Conservation (phyloP, 805 yeast genomes). For the Yarrowia sp. region DNA sequence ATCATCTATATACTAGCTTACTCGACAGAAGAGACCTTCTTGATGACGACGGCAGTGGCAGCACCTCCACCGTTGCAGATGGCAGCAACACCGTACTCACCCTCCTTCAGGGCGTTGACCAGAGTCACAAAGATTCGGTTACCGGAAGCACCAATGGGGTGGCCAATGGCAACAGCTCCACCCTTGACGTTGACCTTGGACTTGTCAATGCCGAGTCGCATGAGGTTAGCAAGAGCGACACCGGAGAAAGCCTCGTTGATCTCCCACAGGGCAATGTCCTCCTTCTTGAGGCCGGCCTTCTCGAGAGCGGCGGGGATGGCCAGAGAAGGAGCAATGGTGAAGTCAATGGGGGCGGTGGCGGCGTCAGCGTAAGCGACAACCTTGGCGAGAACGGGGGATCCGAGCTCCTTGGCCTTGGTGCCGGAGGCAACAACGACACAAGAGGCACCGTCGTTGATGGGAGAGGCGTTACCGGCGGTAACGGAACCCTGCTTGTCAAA, state of each 20-base stretch:
- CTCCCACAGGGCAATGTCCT: conserved; percentile 79
- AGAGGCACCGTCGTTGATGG: conserved; percentile 94
- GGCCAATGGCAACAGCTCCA: conserved; percentile 95
- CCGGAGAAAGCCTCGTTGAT: conserved; percentile 96
- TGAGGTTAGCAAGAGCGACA: conserved; percentile 82
- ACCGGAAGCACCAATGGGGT: conserved; percentile 95
- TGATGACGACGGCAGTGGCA: conserved; percentile 86
- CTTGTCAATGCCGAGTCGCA: conserved; percentile 59
- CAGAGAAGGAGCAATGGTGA: conserved; percentile 90
- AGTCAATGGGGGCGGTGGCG: conserved; percentile 85
- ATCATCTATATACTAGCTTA: conserved; percentile 2
- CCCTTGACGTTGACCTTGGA: conserved; percentile 83
- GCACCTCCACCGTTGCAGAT: conserved; percentile 99
- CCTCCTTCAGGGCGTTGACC: conserved; percentile 49
- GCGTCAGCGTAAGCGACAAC: conserved; percentile 94
- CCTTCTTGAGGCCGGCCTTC: conserved; percentile 63
- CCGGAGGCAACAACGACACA: conserved; percentile 83
- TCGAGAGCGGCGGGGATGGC: conserved; percentile 90
- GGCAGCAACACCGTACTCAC: conserved; percentile 87
- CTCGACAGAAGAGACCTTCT: conserved; percentile 42
- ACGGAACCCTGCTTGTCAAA: conserved; percentile 93
- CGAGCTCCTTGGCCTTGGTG: conserved; percentile 68
- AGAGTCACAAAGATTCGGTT: conserved; percentile 73
- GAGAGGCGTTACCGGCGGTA: conserved; percentile 93
- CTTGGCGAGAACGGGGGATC: conserved; percentile 67